Evolutionary conservation across 2,329 filamentous ascomycete genomes (phyloP), one percentile per base, ranked within the genome.

Genomic region (Calonectria fujianensis): DNA sequence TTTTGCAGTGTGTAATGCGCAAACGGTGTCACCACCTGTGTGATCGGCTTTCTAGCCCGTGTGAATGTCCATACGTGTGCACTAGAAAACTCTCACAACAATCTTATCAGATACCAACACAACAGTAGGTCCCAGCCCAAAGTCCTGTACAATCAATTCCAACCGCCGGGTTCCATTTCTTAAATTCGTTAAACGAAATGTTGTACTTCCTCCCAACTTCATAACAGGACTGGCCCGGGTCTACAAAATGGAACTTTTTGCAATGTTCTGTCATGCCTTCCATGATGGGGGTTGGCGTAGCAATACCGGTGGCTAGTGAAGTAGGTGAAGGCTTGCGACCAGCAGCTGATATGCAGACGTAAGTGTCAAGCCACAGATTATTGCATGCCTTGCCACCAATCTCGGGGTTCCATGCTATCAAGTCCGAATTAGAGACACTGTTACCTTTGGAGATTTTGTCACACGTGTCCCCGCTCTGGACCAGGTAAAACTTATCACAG

Each of bases 401-500:
- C 20, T 37, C 18, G 32, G 32, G 32, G 20, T 59, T 59, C 54
- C 54, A 59, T 59, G 37, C 37, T 3, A 59, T 20, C 24, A 59
- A 59, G 10, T 59, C 32, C 0, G 29, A n/a, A 6, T 20, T 37
- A 10, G 54, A 59, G 20, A 59, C 37, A 3, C 54, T 16, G 32
- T 24, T 59, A 0, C 20, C 31, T 35, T 16, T 37, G 20, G 54
- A 24, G 2, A 59, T 59, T 14, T 24, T 59, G 1, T 59, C 54
- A 16, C 54, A 59, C 4, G 54, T 59, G 32, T 59, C 54, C 2
- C 54, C 54, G 3, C 14, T 35, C 16, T 37, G 24, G 10, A 37
- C 32, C 32, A 37, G n/a, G 20, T 59, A 59, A 32, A 59, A 59
- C 20, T 37, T 59, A 13, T 59, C n/a, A n/a, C 54, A 59, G 32